Evolutionary conservation across 2,329 filamentous ascomycete species (phyloP).

Genomic region (Xylaria sp.): DNA sequence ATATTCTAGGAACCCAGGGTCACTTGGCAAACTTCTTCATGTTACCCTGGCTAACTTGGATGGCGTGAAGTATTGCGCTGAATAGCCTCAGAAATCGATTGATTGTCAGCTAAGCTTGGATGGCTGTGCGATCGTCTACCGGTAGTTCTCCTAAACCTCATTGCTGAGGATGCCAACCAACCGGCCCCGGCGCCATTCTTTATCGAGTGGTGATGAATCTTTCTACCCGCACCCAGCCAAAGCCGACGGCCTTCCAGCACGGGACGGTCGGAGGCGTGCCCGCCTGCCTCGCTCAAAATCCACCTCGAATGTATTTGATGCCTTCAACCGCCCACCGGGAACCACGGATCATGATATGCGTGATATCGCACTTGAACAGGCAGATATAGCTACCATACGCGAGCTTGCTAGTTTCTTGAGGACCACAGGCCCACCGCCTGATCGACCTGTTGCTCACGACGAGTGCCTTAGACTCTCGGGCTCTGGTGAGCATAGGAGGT

Average conservation of each 20-base stretch:
- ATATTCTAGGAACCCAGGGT: background rate
- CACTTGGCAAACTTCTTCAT: background rate
- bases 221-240: conserved; percentile 32
- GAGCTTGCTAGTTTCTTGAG: conserved; percentile 40
- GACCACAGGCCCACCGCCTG: conserved; percentile 39
- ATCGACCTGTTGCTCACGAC: conserved; percentile 32
- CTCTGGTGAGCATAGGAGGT: conserved; percentile 20
- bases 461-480: conserved; percentile 33
- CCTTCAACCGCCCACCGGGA: conserved; percentile 4
- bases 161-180: conserved; percentile 29
- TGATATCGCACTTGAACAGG: conserved; percentile 35
- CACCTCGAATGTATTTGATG: conserved; percentile 43
- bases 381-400: conserved; percentile 36
- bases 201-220: conserved; percentile 36
- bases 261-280: conserved; percentile 25
- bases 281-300: conserved; percentile 45
- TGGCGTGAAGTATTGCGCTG: background rate
- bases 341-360: conserved; percentile 25
- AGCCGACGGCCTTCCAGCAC: conserved; percentile 26
- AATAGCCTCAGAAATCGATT: background rate
- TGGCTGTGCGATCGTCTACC: background rate
- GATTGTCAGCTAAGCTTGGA: background rate
- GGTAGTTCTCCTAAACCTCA: background rate
- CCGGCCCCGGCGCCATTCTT: conserved; percentile 33
- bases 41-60: background rate